phyloP scores from a whole-genome alignment of 768 basidiomycete species.

The Podaxis pistillaris region DNA sequence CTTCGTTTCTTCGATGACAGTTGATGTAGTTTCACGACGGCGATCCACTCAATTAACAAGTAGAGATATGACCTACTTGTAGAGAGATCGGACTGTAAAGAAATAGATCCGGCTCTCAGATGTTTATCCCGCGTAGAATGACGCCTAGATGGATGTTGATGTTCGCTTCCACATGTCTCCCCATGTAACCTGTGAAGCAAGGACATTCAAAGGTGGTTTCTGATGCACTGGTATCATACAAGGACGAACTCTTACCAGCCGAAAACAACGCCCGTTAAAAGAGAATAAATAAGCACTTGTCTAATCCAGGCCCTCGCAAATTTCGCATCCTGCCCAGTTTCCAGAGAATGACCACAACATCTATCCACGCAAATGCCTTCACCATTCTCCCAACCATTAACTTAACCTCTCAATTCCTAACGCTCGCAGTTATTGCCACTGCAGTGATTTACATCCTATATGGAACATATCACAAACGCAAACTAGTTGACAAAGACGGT shows the following conservation, averaged over 20 bases:
- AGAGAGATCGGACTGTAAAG: too few species aligned
- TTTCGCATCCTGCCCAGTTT: not conserved
- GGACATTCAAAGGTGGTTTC: not conserved
- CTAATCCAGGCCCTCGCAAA: not conserved
- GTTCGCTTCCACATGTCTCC: not conserved
- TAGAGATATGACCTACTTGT: too few species aligned
- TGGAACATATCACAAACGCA: not conserved
- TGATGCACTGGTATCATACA: not conserved
- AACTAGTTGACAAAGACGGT: slow-evolving; percentile 10
- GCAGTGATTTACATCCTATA: not conserved
- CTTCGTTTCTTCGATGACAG: too few species aligned
- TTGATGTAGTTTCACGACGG: too few species aligned
- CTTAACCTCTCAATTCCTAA: not conserved
- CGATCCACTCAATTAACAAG: too few species aligned
- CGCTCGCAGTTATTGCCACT: not conserved
- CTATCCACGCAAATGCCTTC: not conserved
- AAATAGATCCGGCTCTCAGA: not conserved
- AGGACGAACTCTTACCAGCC: not conserved
- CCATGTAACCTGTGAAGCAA: not conserved
- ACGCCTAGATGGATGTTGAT: not conserved
- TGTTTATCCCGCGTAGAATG: not conserved
- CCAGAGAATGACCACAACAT: not conserved
- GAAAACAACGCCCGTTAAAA: not conserved
- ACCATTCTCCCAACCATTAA: not conserved
- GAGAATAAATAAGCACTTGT: not conserved